Evolutionary conservation across 1,139 yeast genomes (phyloP), one percentile per base, ranked within the genome.

Genomic region (Debaryomycetaceae sp.): DNA sequence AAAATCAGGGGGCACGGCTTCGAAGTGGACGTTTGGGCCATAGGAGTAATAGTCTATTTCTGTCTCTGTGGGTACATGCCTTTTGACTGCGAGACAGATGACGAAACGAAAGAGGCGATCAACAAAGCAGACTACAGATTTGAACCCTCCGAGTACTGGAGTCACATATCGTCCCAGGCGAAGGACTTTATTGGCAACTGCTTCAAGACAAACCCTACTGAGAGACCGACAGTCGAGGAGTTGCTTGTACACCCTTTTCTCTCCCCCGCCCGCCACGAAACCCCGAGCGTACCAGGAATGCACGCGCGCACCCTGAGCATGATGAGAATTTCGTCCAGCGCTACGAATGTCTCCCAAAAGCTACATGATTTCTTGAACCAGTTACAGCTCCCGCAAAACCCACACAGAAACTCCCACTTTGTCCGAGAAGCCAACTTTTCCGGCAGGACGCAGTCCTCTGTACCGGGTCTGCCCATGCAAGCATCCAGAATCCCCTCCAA

Each of bases 1-100:
- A 61, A 69, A 22, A 68, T 76, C 45, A 58, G 65, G 34, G 84
- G 84, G 17, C 86, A 85, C 54, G 78, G 78, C 22, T 73, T 68
- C 51, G 75, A 77, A 1, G 85, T 84, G 0, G 95, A 86, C 58
- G 72, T 85, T 34, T 86, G 95, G 95, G 86, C 93, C 0, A 68
- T 85, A 24, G 93, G 93, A 1, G 91, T 85, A 6, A 68, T 84
- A 36, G 76, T 84, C 1, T 86, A 85, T 59, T 84, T 85, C 55
- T 75, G 84, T 77, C 72, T 84, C 9, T 77, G 86, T 52, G 93
- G 93, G 1, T 85, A 84, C 57, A 81, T 86, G 63, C 95, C 95
- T 0, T 86, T 86, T 62, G 93, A 86, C 55, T 79, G 91, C 50
- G 93, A 85, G 46, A 77, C 82, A 6, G 84, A 83, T 41, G 78